Evolutionary conservation across 352 stramenopile species (phyloP), one percentile per base, ranked within the genome.

Genomic region (Globisporangium alternatum): DNA sequence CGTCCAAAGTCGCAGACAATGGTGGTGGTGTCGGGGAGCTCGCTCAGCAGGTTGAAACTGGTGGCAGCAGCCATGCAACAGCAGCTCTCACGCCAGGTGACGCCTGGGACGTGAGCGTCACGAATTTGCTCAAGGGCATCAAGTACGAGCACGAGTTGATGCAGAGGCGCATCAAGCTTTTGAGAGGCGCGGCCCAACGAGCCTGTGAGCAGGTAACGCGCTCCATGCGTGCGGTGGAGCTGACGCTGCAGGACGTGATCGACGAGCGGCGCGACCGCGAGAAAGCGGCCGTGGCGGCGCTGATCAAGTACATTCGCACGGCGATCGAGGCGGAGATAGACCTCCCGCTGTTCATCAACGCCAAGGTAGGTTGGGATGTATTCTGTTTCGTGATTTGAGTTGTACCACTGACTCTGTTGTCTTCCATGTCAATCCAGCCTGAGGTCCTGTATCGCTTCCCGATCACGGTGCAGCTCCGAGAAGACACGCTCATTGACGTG

Each of bases 111-210:
- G 49, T 76, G 17, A 70, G 72, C 41, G 75, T 69, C 53, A 62
- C 64, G 12, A 94, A 94, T 31, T 68, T 89, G 47, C 45, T 82
- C 22, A 80, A 77, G 41, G 81, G 78, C 31, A 69, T 90, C 56
- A 70, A 66, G 31, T 91, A 88, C 62, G 83, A 95, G 54, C 75
- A 87, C 45, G 71, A 76, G 6, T 56, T 86, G 8, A 77, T 91
- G 45, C 56, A 75, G 55, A 66, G 70, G 2, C 80, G 83, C 4
- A 72, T 95, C 13, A 56, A 64, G 2, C 86, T 71, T 37, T 70
- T 95, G 17, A 74, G 80, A 39, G 71, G 83, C 21, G 65, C 66
- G 5, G 66, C 73, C 1, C 63, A 85, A n/a, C 72, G 60, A 7
- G 69, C 66, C n/a, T 76, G 78, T 33, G 77, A 89, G 10, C 70